phyloP scores from a whole-genome alignment of 2,329 filamentous ascomycete species.

The Fusarium veterinarium region DNA sequence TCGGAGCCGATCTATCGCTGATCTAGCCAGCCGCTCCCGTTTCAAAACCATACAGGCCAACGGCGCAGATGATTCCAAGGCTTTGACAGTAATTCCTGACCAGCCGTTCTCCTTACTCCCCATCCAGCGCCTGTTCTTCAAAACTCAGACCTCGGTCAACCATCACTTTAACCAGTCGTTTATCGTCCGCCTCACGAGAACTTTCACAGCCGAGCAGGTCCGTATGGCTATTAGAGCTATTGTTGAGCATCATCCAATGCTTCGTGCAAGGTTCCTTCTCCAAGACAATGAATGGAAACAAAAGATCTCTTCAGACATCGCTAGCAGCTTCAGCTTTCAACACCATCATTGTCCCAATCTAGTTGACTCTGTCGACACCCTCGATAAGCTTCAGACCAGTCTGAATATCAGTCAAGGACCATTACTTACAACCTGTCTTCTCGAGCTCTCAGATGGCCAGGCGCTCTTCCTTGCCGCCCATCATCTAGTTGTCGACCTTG shows the following conservation, averaged over 20 bases:
- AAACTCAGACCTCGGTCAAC: background rate
- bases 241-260: background rate
- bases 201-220: background rate
- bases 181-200: background rate
- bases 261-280: background rate
- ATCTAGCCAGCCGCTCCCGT: background rate
- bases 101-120: background rate
- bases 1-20: background rate
- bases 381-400: background rate
- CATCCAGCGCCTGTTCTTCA: background rate
- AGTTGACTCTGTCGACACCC: background rate
- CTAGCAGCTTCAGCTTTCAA: background rate
- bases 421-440: background rate
- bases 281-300: background rate
- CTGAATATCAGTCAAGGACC: conserved; percentile 18
- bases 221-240: background rate
- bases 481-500: conserved; percentile 26
- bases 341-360: background rate
- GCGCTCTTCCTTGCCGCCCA: conserved; percentile 13
- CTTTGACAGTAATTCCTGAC: background rate
- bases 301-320: background rate
- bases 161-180: conserved; percentile 1
- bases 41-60: background rate
- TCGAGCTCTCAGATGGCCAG: background rate
- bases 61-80: background rate